phyloP scores from a whole-genome alignment of 169 alveolate genomes.

The Cardiosporidium cionae region DNA sequence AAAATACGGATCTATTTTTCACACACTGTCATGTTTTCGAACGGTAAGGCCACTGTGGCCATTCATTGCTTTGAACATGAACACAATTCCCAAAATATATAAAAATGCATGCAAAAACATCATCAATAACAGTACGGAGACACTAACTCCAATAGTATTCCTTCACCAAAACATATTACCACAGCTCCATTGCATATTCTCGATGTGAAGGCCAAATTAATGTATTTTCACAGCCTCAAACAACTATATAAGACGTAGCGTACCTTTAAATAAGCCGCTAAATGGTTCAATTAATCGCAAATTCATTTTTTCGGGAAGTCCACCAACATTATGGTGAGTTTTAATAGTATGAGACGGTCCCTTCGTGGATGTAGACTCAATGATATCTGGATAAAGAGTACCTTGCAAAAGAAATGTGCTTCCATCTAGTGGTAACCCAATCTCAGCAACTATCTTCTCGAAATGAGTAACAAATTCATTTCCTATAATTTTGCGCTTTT shows the following conservation, averaged over 20 bases:
- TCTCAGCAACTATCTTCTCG: constrained; percentile 32
- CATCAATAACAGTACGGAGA: too few species aligned
- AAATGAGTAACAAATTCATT: constrained; percentile 41
- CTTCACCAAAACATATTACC: too few species aligned
- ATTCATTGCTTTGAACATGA: too few species aligned
- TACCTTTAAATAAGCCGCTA: constrained; percentile 27
- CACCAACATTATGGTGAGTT: constrained; percentile 56
- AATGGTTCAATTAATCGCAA: constrained; percentile 32
- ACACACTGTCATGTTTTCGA: too few species aligned
- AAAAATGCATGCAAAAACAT: not conserved
- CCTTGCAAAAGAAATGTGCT: constrained; percentile 36
- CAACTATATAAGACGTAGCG: not conserved
- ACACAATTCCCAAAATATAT: too few species aligned
- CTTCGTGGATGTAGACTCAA: constrained; percentile 42
- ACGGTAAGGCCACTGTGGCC: too few species aligned
- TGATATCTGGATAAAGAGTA: constrained; percentile 50
- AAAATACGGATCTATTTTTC: too few species aligned
- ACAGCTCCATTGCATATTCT: too few species aligned
- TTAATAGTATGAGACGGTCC: constrained; percentile 48
- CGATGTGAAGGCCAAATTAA: too few species aligned
- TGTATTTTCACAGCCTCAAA: too few species aligned
- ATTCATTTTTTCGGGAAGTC: constrained; percentile 30
- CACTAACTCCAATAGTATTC: too few species aligned
- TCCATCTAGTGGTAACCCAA: constrained; percentile 20
- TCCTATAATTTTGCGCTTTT: constrained; percentile 51